A percentile compares a stretch with the other conserved stretches of the same genome.
These are phyloP conservation scores for Cinnamomum micranthum DNA, from an alignment of 164 flowering plant genomes.

Conservation along the genomic window DNA sequence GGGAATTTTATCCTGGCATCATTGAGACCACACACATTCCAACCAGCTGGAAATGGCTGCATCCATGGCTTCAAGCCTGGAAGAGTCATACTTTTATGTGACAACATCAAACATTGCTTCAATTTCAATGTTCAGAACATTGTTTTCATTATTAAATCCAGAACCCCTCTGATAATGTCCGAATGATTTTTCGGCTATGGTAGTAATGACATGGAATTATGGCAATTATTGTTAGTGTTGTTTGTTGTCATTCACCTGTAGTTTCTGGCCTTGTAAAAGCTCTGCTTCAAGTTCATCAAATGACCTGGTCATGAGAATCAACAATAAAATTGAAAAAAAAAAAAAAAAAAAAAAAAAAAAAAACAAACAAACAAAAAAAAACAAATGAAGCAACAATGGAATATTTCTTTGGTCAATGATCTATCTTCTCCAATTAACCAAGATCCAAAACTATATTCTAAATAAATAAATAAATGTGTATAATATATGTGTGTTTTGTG, in stretches of 20 bases:
- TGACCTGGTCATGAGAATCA: conserved; percentile 42
- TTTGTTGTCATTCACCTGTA: conserved; percentile 54
- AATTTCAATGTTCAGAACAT: neutral
- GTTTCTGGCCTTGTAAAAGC: conserved; percentile 89
- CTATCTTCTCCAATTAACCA: neutral
- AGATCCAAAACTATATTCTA: neutral
- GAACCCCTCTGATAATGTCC: neutral
- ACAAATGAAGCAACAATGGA: neutral
- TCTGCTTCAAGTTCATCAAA: conserved; percentile 97
- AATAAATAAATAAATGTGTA: neutral
- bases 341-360: too few relatives aligned
- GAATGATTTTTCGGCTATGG: too few relatives aligned
- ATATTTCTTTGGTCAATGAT: neutral
- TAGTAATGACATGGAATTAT: neutral
- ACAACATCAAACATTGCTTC: neutral
- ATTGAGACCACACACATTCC: neutral
- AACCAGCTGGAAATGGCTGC: neutral
- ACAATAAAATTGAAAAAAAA: too few relatives aligned
- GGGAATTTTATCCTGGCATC: neutral
- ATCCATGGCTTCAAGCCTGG: neutral
- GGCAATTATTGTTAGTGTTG: neutral
- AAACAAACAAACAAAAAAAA: too few relatives aligned
- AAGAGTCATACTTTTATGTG: neutral
- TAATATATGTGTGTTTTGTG: too few relatives aligned
- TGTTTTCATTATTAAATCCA: too few relatives aligned